Conservation (phyloP, 108 stramenopile species). For the Mediolabrus comicus region DNA sequence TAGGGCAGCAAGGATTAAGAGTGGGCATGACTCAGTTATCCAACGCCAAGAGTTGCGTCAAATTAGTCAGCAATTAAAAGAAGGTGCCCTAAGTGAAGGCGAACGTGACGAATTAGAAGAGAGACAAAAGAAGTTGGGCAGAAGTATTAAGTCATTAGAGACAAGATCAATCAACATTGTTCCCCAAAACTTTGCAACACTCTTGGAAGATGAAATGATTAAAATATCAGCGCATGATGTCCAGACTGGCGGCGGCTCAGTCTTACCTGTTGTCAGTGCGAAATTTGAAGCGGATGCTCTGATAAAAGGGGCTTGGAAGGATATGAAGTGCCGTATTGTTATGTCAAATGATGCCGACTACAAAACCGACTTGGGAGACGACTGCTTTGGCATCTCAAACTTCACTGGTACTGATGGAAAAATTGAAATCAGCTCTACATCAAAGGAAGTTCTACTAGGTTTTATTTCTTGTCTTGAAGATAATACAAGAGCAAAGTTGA, state of each 20-base stretch:
- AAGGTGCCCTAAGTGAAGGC: background rate
- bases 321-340: background rate
- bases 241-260: conserved; percentile 5
- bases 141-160: conserved; percentile 9
- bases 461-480: background rate
- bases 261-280: background rate
- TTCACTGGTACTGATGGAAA: background rate
- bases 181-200: conserved; percentile 5
- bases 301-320: conserved; percentile 1
- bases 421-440: background rate
- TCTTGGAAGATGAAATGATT: background rate
- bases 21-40: background rate
- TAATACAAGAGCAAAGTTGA: background rate
- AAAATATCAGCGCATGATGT: conserved; percentile 14
- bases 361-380: background rate
- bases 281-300: conserved; percentile 16
- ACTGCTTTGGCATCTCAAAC: conserved; percentile 3
- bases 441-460: background rate
- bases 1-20: background rate
- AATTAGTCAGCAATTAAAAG: conserved; percentile 5
- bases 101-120: background rate
- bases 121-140: conserved; percentile 1
- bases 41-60: background rate
- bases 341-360: conserved; percentile 16
- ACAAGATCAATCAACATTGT: conserved; percentile 17